A percentile compares a stretch with the other conserved stretches of the same genome.
Conservation (phyloP, 2,329 filamentous ascomycete species). For the Neofusicoccum kwambonambiense region DNA sequence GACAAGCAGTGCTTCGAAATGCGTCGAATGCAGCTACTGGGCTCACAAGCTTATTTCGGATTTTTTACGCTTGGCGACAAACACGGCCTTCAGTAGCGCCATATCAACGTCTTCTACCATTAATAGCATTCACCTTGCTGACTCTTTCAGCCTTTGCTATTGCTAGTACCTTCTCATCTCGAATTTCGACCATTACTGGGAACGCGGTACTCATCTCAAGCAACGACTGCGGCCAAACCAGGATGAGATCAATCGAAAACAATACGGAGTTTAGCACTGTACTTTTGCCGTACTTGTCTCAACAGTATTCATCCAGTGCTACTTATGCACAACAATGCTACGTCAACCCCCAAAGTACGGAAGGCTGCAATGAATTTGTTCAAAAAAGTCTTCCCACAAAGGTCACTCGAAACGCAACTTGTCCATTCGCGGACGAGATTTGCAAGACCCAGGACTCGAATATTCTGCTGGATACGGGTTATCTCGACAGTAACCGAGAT, state of each 20-base stretch:
- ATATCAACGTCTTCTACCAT: neutral
- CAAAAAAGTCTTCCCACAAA: slow-evolving; percentile 11
- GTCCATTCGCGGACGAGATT: slow-evolving; percentile 20
- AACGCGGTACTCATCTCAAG: neutral
- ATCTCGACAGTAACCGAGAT: slow-evolving; percentile 22
- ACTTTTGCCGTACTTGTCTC: neutral
- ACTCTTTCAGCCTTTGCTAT: neutral
- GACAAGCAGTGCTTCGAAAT: slow-evolving; percentile 17
- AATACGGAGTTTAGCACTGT: neutral
- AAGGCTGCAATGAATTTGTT: slow-evolving; percentile 15
- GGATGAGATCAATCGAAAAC: neutral
- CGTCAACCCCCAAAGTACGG: neutral
- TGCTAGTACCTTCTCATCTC: neutral
- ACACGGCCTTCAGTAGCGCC: neutral
- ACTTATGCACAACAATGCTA: slow-evolving; percentile 15
- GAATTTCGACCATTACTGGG: neutral
- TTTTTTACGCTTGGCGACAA: neutral
- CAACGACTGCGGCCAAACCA: neutral
- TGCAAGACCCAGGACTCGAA: slow-evolving; percentile 20
- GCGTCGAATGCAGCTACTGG: neutral
- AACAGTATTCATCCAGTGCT: neutral
- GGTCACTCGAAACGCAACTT: slow-evolving; percentile 15
- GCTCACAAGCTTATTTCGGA: neutral
- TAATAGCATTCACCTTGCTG: neutral
- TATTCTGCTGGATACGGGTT: slow-evolving; percentile 23